Evolutionary conservation across 2,329 filamentous ascomycete species (phyloP).

Genomic region (Nannizzia gypsea): DNA sequence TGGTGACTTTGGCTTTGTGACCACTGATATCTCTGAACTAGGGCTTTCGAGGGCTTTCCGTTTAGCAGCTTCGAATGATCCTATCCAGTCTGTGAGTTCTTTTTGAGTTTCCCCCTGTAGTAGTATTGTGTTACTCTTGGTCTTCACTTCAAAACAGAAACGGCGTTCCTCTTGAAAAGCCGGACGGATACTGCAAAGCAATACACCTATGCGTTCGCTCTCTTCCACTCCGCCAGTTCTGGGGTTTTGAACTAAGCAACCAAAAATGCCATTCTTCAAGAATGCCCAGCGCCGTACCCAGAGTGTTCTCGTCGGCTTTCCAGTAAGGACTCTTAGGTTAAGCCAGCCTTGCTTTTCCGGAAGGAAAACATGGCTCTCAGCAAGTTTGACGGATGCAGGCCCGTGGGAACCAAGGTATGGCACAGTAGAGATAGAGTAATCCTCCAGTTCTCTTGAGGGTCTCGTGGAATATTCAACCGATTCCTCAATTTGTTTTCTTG

Average conservation of each 20-base stretch:
- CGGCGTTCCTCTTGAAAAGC: slow-evolving; percentile 84
- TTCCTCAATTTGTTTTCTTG: slow-evolving; percentile 72
- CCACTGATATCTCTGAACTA: slow-evolving; percentile 37
- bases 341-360: slow-evolving; percentile 91
- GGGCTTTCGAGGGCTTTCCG: slow-evolving; percentile 75
- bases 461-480: slow-evolving; percentile 56
- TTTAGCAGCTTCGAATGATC: slow-evolving; percentile 87
- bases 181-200: slow-evolving; percentile 85
- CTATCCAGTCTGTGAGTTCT: slow-evolving; percentile 89
- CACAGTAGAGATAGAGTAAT: slow-evolving; percentile 82
- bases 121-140: slow-evolving; percentile 79
- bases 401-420: slow-evolving; percentile 65
- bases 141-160: slow-evolving; percentile 98
- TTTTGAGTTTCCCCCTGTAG: slow-evolving; percentile 86
- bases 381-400: slow-evolving; percentile 51
- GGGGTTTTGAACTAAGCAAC: slow-evolving; percentile 74
- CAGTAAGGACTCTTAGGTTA: slow-evolving; percentile 66
- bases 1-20: slow-evolving; percentile 35
- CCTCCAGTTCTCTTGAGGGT: slow-evolving; percentile 83
- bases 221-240: slow-evolving; percentile 79
- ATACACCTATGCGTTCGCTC: slow-evolving; percentile 87
- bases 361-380: slow-evolving; percentile 31
- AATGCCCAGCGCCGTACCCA: slow-evolving; percentile 96
- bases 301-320: slow-evolving; percentile 77
- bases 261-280: slow-evolving; percentile 89